A percentile compares a stretch with the other conserved stretches of the same genome.
Evolutionary conservation across 805 yeast species (phyloP).

Genomic region (Peterozyma toletana): DNA sequence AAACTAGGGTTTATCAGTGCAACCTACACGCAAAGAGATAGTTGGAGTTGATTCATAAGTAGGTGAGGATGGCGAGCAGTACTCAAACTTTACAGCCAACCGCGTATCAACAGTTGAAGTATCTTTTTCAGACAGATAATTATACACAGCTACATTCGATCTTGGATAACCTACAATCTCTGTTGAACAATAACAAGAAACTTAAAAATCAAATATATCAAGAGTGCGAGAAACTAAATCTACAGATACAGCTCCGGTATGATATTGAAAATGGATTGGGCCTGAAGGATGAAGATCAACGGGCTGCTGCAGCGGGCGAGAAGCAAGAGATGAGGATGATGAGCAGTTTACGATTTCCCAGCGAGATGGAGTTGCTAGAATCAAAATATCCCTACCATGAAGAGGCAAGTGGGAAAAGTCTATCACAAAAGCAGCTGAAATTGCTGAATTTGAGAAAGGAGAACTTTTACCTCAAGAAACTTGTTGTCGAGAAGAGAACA

Average conservation of each 20-base stretch:
- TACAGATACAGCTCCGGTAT: not conserved
- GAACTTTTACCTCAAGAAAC: not conserved
- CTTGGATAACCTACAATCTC: constrained; percentile 2
- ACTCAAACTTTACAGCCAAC: too few relatives aligned
- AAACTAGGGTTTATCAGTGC: too few relatives aligned
- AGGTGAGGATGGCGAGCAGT: not conserved
- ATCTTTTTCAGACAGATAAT: constrained; percentile 9
- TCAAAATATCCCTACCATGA: not conserved
- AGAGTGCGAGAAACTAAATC: constrained; percentile 5
- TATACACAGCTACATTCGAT: constrained; percentile 5
- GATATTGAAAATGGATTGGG: not conserved
- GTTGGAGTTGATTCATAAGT: not conserved
- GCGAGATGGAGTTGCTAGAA: not conserved
- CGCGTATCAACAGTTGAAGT: constrained; percentile 7
- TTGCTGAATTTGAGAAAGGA: not conserved
- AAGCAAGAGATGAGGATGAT: constrained; percentile 1
- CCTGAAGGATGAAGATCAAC: not conserved
- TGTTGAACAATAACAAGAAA: constrained; percentile 4
- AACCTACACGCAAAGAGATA: too few relatives aligned
- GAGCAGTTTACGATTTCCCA: not conserved
- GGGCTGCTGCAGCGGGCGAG: not conserved
- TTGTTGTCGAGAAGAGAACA: constrained; percentile 3
- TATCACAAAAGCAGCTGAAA: not conserved
- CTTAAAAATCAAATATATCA: constrained; percentile 6
- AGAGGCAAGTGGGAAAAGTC: not conserved